Conservation (phyloP, 176 grass and related monocot genomes). For the Aechmea fasciata region DNA sequence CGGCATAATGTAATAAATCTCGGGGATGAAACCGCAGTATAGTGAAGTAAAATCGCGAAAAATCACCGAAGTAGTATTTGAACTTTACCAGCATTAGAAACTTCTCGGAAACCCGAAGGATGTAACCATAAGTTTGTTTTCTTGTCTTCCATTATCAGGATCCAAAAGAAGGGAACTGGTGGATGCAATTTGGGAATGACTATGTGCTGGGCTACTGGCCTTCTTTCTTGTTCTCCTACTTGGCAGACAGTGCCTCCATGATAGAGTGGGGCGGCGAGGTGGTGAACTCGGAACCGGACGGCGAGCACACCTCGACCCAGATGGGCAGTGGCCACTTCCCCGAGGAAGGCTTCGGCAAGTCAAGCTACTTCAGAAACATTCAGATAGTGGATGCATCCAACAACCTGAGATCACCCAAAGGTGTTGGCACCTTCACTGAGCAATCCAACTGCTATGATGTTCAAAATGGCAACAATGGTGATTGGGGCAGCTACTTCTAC, state of each 20-base stretch:
- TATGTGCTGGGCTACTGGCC: constrained; percentile 79
- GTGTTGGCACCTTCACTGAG: constrained; percentile 69
- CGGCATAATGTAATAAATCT: no score
- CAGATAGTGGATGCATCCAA: constrained; percentile 69
- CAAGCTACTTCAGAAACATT: constrained; percentile 86
- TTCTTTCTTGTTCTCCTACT: constrained; percentile 71
- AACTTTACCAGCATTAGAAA: no score
- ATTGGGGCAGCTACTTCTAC: constrained; percentile 79
- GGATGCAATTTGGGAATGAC: constrained; percentile 62
- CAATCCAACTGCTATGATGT: constrained; percentile 84
- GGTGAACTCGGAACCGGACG: constrained; percentile 62
- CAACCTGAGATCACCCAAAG: constrained; percentile 59
- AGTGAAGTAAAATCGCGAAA: no score
- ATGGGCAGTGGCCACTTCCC: constrained; percentile 86
- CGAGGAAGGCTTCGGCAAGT: constrained; percentile 73
- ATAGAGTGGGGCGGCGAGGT: constrained; percentile 88
- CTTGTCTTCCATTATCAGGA: constrained; percentile 27
- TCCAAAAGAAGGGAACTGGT: constrained; percentile 75
- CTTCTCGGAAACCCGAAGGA: no score
- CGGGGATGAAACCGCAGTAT: no score
- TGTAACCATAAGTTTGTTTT: no score
- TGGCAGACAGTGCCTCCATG: constrained; percentile 68
- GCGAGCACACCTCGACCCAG: constrained; percentile 66
- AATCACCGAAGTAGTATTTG: no score
- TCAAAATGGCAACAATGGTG: constrained; percentile 82